Base-by-base conservation (phyloP, 108 stramenopile genomes). In the Parmales sp. region DNA sequence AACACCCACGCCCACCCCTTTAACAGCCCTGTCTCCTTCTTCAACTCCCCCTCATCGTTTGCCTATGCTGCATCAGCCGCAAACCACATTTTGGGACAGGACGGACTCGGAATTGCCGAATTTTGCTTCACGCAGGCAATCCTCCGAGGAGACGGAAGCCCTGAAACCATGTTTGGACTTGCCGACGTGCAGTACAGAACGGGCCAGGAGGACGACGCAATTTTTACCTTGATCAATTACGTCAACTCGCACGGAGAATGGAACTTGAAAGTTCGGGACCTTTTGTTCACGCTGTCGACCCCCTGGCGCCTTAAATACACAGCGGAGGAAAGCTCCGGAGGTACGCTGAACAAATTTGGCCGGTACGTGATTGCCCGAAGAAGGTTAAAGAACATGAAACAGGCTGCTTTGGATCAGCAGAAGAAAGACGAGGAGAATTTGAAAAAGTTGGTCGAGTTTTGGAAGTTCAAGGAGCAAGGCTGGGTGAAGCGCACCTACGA, bases 361-460 rank as follows among this genome's bases (percentile, higher is more conserved):
- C 4, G 54, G 26, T 13, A 34, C 31, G 7, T 4, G 6, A 6
- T 60, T 4, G 54, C 54, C 29, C 29, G 36, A 16, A 60, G 13
- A 11, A 20, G 54, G 26, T 34, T 60, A 28, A 34, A 4, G 5
- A 60, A 60, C 54, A 20, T 60, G 26, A 60, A 60, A 16, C 13
- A 26, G 8, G 16, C 5, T 7, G 54, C 54, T 5, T 1, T 19
- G 4, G 54, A 60, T 28, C 54, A 60, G 16, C 54, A 34, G 29
- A 3, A 16, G 26, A 60, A 60, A 34, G 54, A 60, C 31, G 54
- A 60, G 54, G 54, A 60, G 54, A 60, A 60, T 34, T 34, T 60
- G 26, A 60, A 60, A 16, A 60, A 34, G 20, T 34, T 60, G 7
- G 3, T 60, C 31, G 54, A 60, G 54, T 60, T 60, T 34, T 60